Evolutionary conservation across 768 basidiomycete genomes (phyloP).

Genomic region (Brasilioporus rufonigricans): DNA sequence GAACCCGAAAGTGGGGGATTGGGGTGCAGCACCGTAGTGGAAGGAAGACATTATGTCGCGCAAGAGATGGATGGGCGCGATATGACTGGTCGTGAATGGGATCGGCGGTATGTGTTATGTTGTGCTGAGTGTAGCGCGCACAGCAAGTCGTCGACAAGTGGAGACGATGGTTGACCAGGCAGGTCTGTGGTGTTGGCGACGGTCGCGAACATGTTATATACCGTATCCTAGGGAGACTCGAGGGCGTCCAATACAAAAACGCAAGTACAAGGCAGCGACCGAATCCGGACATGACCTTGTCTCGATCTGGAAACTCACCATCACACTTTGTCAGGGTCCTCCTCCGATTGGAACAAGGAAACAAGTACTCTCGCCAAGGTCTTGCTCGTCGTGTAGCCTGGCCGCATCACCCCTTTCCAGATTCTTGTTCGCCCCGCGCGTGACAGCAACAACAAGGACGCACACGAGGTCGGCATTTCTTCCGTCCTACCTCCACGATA

Average conservation of each 20-base stretch:
- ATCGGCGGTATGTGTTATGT: too few species aligned
- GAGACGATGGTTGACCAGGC: background rate
- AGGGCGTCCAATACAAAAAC: background rate
- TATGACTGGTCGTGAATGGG: too few species aligned
- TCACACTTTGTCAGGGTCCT: conserved; percentile 9
- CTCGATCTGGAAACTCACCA: conserved; percentile 15
- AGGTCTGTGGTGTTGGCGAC: conserved; percentile 6
- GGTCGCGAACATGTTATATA: conserved; percentile 29
- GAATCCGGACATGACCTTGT: conserved; percentile 19
- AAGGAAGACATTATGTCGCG: conserved; percentile 47
- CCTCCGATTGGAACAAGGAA: conserved; percentile 19
- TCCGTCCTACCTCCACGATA: conserved; percentile 23
- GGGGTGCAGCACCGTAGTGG: conserved; percentile 40
- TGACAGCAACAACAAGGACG: background rate
- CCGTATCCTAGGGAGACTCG: background rate
- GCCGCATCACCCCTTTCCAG: background rate
- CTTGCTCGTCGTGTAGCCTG: background rate
- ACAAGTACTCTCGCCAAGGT: too few species aligned
- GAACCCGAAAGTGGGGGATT: conserved; percentile 58
- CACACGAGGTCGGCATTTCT: background rate
- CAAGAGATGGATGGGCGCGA: too few species aligned
- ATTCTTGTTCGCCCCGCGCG: background rate
- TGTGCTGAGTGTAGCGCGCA: too few species aligned
- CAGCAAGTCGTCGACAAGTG: too few species aligned
- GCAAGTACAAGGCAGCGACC: conserved; percentile 29